Evolutionary conservation across 2,329 filamentous ascomycete species (phyloP).

Genomic region (Periglandula ipomoeae): DNA sequence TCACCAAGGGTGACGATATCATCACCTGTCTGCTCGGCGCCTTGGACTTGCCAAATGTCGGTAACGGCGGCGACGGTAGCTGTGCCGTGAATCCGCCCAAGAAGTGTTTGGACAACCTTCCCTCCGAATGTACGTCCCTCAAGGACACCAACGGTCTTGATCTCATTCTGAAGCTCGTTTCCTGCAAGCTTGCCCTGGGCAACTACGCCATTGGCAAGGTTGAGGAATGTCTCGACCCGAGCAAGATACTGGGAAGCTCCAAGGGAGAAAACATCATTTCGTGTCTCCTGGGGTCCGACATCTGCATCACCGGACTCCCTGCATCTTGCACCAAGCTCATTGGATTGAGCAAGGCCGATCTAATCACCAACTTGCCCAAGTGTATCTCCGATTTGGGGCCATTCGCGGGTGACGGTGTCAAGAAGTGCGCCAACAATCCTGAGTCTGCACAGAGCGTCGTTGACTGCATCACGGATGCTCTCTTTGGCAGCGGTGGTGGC

Average conservation of each 20-base stretch:
- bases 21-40: background rate
- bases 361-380: background rate
- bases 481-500: too few relatives aligned
- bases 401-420: too few relatives aligned
- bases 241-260: background rate
- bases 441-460: too few relatives aligned
- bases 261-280: constrained; percentile 3
- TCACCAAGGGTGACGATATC: constrained; percentile 1
- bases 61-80: background rate
- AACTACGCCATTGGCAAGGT: background rate
- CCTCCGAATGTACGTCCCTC: constrained; percentile 5
- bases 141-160: constrained; percentile 6
- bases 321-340: constrained; percentile 4
- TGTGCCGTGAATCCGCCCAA: background rate
- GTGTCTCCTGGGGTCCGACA: constrained; percentile 1
- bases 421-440: too few relatives aligned
- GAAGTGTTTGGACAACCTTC: too few relatives aligned
- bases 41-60: background rate
- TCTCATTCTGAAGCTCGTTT: background rate
- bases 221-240: constrained; percentile 4
- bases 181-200: constrained; percentile 5
- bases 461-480: too few relatives aligned
- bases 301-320: constrained; percentile 9
- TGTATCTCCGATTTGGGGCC: constrained; percentile 9
- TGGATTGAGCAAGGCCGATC: background rate